Conservation (phyloP, 331 rosid species). For the Stylosanthes scabra region DNA sequence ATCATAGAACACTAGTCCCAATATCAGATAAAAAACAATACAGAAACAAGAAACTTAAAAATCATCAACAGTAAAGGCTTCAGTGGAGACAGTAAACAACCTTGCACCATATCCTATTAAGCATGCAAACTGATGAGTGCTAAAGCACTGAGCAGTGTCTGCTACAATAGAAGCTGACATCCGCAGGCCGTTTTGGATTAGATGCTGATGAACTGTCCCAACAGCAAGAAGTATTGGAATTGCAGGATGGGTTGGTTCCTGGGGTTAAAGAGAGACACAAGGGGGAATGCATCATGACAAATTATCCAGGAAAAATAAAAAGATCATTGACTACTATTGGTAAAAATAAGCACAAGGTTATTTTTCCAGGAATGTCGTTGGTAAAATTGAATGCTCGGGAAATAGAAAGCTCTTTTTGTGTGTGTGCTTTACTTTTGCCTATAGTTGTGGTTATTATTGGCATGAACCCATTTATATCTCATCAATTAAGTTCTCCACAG, state of each 20-base stretch:
- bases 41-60: conserved; percentile 20
- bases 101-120: conserved; percentile 99
- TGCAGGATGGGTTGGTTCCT: conserved; percentile 97
- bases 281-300: conserved; percentile 20
- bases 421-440: neutral
- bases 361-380: neutral
- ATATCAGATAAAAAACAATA: conserved; percentile 17
- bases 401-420: neutral
- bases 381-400: neutral
- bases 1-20: conserved; percentile 11
- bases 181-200: conserved; percentile 91
- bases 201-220: conserved; percentile 99
- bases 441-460: neutral
- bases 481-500: neutral
- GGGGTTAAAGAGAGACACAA: conserved; percentile 25
- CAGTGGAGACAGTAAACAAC: conserved; percentile 48
- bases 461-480: neutral
- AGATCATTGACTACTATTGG: neutral
- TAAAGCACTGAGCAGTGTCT: conserved; percentile 98
- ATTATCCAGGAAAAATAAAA: neutral
- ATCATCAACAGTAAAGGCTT: conserved; percentile 11
- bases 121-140: conserved; percentile 99
- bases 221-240: conserved; percentile 97
- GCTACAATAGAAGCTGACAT: conserved; percentile 91
- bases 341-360: neutral